Evolutionary conservation across 2,329 filamentous ascomycete genomes (phyloP).

Genomic region (Penicillium sp.): DNA sequence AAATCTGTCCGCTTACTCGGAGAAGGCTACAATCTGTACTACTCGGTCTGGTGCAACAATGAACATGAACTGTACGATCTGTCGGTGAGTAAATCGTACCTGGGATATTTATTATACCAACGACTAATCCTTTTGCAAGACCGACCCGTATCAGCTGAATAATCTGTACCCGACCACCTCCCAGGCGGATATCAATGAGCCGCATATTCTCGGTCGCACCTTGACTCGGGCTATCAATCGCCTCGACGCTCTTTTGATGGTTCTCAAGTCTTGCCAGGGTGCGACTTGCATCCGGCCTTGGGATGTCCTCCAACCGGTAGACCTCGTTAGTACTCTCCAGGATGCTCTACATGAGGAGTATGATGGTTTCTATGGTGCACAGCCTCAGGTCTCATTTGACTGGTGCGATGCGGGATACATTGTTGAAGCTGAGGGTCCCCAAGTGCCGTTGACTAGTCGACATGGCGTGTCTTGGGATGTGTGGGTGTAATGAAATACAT

Average conservation of each 20-base stretch:
- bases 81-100: conserved; percentile 20
- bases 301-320: conserved; percentile 36
- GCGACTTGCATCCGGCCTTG: conserved; percentile 39
- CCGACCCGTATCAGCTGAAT: conserved; percentile 39
- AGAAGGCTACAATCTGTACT: conserved; percentile 40
- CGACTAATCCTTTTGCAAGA: conserved; percentile 23
- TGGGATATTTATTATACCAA: neutral
- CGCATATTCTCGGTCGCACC: conserved; percentile 22
- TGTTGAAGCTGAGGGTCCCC: conserved; percentile 38
- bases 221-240: conserved; percentile 26
- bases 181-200: neutral
- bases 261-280: conserved; percentile 43
- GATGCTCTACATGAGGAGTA: conserved; percentile 34
- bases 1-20: conserved; percentile 41
- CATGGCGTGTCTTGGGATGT: conserved; percentile 25
- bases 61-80: conserved; percentile 46
- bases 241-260: conserved; percentile 39
- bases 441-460: conserved; percentile 21
- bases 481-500: conserved; percentile 20
- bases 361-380: conserved; percentile 36
- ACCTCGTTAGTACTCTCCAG: conserved; percentile 30
- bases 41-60: conserved; percentile 44
- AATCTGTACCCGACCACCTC: conserved; percentile 30
- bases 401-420: conserved; percentile 41
- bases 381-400: conserved; percentile 36